phyloP scores from a whole-genome alignment of 2,329 filamentous ascomycete species.

The Xylaria sp. region DNA sequence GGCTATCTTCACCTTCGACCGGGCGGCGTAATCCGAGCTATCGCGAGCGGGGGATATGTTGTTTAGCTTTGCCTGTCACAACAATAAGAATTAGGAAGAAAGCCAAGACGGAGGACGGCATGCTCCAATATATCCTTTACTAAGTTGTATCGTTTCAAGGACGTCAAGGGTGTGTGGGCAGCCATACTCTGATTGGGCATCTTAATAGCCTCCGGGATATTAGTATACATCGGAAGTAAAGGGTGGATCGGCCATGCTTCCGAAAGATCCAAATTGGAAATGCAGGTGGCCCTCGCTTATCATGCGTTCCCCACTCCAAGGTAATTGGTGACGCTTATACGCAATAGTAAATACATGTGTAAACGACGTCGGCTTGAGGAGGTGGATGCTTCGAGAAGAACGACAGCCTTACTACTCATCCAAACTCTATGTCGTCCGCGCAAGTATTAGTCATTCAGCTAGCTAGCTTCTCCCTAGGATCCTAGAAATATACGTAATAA shows the following conservation, averaged over 20 bases:
- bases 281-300: conserved; percentile 13
- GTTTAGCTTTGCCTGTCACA: neutral
- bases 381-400: neutral
- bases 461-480: neutral
- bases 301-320: conserved; percentile 12
- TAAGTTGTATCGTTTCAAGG: conserved; percentile 30
- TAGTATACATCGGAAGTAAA: conserved; percentile 12
- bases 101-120: conserved; percentile 24
- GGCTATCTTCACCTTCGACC: conserved; percentile 21
- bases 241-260: conserved; percentile 25
- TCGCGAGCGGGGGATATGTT: neutral
- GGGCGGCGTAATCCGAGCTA: conserved; percentile 2
- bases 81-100: conserved; percentile 23
- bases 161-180: conserved; percentile 18
- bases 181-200: conserved; percentile 23
- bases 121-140: conserved; percentile 17
- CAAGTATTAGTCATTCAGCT: neutral
- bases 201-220: conserved; percentile 15
- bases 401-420: neutral
- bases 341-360: neutral
- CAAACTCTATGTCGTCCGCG: neutral
- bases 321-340: neutral
- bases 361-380: neutral
- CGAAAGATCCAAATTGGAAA: conserved; percentile 28
- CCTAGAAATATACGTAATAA: neutral